Base-by-base conservation (phyloP, 371 early-diverging fungal genomes). In the Mortierella polycephala region DNA sequence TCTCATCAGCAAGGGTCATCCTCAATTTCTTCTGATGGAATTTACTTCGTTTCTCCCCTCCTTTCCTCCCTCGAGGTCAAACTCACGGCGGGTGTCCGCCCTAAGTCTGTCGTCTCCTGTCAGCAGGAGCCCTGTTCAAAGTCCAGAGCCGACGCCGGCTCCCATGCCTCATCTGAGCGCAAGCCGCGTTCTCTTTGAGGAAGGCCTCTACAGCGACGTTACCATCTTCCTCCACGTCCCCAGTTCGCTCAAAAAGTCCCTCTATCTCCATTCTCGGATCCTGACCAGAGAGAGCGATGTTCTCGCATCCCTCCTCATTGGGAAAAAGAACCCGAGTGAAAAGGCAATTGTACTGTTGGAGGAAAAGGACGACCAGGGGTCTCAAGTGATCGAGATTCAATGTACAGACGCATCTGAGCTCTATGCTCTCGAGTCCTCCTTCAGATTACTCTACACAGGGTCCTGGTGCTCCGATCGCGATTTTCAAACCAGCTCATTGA, bases 401-500 rank as follows among this genome's bases (percentile, higher is more conserved):
- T 79, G 79, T 60, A 47, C 69, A 21, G 73, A 79, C 62, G 59
- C 73, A 3, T 44, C 56, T 7, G 79, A 79, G 63, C 66, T 79
- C 37, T 79, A 79, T 65, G 79, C 73, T n/a, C 49, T 65, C 39
- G 79, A 79, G 59, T 64, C 79, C 11, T 55, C 73, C 5, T 73
- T 79, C n/a, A 72, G 79, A 11, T 62, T 79, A 54, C 66, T 79
- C 10, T 79, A 79, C 39, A 79, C 79, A 13, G 79, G 79, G 18
- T 59, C 52, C 60, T 79, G 79, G 79, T 72, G 73, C 59, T 79
- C 79, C 16, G 79, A 79, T 46, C 69, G 73, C 11, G 79, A 79
- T 57, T 72, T 79, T 52, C 79, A 72, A 18, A 79, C 69, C 18
- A 69, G 58, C 20, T 61, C 79, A 23, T 54, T 79, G 52, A 69